Evolutionary conservation across 2,329 filamentous ascomycete species (phyloP).

Genomic region (Saccharata proteae): DNA sequence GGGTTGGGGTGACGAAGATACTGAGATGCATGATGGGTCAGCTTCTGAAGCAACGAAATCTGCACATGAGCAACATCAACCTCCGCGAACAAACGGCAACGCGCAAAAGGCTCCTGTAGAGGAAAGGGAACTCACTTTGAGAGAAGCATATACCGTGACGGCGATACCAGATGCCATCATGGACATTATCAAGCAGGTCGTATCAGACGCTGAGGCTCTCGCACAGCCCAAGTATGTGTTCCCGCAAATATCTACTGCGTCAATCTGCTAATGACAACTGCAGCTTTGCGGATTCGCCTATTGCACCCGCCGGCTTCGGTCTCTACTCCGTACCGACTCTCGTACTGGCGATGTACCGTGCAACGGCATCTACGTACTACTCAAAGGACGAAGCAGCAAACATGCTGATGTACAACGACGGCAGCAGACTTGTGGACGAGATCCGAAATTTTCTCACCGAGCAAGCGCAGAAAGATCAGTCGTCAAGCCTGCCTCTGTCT

Average conservation of each 20-base stretch:
- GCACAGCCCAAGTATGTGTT: conserved; percentile 37
- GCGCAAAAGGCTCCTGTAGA: conserved; percentile 14
- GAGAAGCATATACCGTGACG: conserved; percentile 79
- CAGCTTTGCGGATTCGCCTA: conserved; percentile 36
- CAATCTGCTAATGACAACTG: too few species aligned
- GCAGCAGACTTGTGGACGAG: conserved; percentile 43
- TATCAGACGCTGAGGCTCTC: conserved; percentile 39
- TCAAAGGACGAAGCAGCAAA: conserved; percentile 44
- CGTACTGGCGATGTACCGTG: conserved; percentile 65
- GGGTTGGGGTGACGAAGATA: conserved; percentile 69
- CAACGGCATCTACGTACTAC: conserved; percentile 65
- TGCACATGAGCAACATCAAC: conserved; percentile 13
- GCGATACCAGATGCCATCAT: conserved; percentile 73
- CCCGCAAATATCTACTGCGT: neutral
- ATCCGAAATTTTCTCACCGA: conserved; percentile 37
- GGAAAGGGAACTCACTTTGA: conserved; percentile 59
- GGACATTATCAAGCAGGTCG: conserved; percentile 46
- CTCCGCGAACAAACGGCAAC: conserved; percentile 15
- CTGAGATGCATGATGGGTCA: conserved; percentile 8
- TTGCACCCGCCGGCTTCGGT: conserved; percentile 55
- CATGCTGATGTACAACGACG: conserved; percentile 56
- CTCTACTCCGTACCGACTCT: conserved; percentile 62
- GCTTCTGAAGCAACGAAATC: conserved; percentile 10
- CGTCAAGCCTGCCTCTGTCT: conserved; percentile 18
- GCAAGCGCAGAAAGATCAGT: conserved; percentile 24